A percentile compares a stretch with the other conserved stretches of the same genome.
Conservation (phyloP, 1,284 basidiomycete species). For the Cutaneotrichosporon cavernicola region DNA sequence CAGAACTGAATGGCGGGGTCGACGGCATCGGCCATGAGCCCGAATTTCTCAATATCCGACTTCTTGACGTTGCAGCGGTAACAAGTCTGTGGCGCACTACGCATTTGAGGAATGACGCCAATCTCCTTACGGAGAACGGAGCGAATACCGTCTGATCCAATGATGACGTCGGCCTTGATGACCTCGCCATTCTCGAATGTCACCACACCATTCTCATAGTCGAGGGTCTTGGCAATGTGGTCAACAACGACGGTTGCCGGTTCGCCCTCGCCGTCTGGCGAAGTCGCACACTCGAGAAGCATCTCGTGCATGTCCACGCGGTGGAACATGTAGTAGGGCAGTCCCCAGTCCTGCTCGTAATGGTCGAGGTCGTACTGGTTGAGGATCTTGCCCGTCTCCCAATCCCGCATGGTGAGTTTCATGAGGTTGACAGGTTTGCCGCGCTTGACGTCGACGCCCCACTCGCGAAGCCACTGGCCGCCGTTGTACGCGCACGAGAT, state of each 20-base stretch:
- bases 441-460: conserved; percentile 37
- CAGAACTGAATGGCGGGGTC: conserved; percentile 53
- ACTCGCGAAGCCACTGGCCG: conserved; percentile 41
- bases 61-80: conserved; percentile 52
- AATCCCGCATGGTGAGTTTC: conserved; percentile 44
- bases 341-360: conserved; percentile 45
- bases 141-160: conserved; percentile 52
- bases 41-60: conserved; percentile 42
- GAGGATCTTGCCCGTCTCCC: conserved; percentile 40
- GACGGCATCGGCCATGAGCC: conserved; percentile 45
- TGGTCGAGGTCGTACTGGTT: conserved; percentile 39
- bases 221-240: conserved; percentile 43
- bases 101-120: conserved; percentile 40
- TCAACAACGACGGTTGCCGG: conserved; percentile 40
- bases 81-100: conserved; percentile 50
- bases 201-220: conserved; percentile 40
- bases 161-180: conserved; percentile 46
- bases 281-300: conserved; percentile 42
- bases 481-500: conserved; percentile 46
- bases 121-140: conserved; percentile 38
- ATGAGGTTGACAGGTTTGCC: conserved; percentile 41
- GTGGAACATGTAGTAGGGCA: conserved; percentile 46
- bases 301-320: conserved; percentile 51
- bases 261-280: conserved; percentile 39
- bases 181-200: conserved; percentile 47